Evolutionary conservation across 352 stramenopile genomes (phyloP).

Genomic region (Globisporangium spiculum): DNA sequence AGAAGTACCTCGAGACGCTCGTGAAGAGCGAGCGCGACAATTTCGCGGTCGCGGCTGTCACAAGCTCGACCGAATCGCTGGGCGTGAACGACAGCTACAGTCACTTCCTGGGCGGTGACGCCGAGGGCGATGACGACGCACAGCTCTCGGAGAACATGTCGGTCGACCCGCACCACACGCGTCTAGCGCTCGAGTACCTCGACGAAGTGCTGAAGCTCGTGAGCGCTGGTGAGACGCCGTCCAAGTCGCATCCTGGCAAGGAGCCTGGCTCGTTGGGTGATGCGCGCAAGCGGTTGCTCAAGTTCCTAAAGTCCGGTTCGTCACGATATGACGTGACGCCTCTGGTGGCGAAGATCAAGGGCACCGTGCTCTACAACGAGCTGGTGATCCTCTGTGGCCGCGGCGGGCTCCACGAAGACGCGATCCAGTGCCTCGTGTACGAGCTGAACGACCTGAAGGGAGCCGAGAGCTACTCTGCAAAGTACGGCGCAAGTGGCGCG

Average conservation of each 20-base stretch:
- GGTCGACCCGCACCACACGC: conserved; percentile 78
- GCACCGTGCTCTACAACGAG: conserved; percentile 75
- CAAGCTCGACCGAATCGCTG: conserved; percentile 23
- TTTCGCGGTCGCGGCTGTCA: conserved; percentile 15
- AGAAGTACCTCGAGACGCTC: conserved; percentile 81
- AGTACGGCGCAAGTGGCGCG: conserved; percentile 52
- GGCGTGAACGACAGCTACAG: conserved; percentile 82
- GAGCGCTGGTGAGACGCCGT: conserved; percentile 61
- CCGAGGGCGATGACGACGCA: conserved; percentile 45
- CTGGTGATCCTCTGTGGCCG: conserved; percentile 84
- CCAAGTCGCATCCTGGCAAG: conserved; percentile 80
- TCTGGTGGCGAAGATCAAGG: conserved; percentile 76
- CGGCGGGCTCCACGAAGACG: conserved; percentile 76
- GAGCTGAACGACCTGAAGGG: conserved; percentile 80
- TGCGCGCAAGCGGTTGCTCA: conserved; percentile 72
- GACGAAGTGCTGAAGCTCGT: conserved; percentile 82
- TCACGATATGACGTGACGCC: conserved; percentile 76
- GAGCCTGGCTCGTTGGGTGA: conserved; percentile 69
- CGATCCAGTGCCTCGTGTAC: conserved; percentile 68
- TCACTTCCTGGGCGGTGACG: conserved; percentile 69
- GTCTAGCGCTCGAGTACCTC: conserved; percentile 83
- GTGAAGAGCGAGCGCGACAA: conserved; percentile 53
- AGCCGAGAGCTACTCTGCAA: conserved; percentile 79
- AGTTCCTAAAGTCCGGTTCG: conserved; percentile 74
- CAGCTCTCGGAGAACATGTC: conserved; percentile 23